Evolutionary conservation across 2,329 filamentous ascomycete species (phyloP).

Genomic region (Alternaria alternata): DNA sequence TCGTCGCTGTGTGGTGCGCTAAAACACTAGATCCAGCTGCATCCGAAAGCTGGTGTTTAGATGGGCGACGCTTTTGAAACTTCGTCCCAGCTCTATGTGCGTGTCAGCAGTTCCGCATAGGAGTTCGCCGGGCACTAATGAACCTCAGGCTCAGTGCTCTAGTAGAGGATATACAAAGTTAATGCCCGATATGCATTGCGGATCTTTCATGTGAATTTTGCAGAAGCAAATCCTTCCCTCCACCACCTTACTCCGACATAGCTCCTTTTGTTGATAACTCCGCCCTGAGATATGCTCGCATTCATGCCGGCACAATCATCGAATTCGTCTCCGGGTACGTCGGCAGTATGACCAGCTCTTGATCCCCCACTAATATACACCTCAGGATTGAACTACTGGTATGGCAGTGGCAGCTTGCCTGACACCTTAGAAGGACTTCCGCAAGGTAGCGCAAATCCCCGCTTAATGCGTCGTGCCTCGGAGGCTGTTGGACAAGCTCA

Average conservation of each 20-base stretch:
- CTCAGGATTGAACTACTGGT: conserved; percentile 45
- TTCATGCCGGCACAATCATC: conserved; percentile 48
- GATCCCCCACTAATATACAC: conserved; percentile 20
- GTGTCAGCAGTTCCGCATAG: conserved; percentile 42
- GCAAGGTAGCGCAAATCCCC: conserved; percentile 33
- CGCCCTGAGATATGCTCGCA: conserved; percentile 45
- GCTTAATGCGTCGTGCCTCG: conserved; percentile 45
- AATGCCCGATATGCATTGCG: conserved; percentile 43
- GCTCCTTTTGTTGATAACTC: conserved; percentile 28
- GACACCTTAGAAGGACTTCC: conserved; percentile 38
- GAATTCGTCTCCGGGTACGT: conserved; percentile 45
- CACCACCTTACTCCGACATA: conserved; percentile 31
- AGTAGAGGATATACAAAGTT: conserved; percentile 42
- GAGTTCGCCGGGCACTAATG: conserved; percentile 38
- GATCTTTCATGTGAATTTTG: conserved; percentile 34
- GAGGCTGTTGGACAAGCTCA: conserved; percentile 41
- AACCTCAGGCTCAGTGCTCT: conserved; percentile 32
- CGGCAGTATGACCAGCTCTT: conserved; percentile 8
- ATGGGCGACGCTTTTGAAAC: conserved; percentile 44
- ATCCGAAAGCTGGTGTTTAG: conserved; percentile 41
- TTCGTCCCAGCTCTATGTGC: conserved; percentile 41
- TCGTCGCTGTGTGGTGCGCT: conserved; percentile 43
- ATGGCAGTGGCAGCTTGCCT: conserved; percentile 42
- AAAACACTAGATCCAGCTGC: conserved; percentile 43
- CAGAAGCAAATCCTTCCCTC: conserved; percentile 32